Conservation (phyloP, 768 basidiomycete genomes). For the Leucosporidium creatinivorum region DNA sequence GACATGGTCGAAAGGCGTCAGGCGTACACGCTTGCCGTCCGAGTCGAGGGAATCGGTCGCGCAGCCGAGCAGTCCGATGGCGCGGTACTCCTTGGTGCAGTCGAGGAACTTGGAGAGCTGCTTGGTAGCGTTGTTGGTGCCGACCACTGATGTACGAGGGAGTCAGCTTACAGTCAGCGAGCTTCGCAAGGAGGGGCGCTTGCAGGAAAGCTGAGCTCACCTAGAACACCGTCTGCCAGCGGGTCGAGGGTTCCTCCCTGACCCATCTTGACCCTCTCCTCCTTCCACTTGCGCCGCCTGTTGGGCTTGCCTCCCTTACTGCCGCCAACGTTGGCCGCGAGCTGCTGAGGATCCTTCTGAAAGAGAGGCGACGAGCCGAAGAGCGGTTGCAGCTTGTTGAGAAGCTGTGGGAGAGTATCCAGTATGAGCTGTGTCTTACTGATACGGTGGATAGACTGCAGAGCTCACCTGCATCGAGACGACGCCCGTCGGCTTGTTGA, state of each 20-base stretch:
- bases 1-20: conserved; percentile 56
- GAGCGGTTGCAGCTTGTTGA: conserved; percentile 78
- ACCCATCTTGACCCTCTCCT: conserved; percentile 65
- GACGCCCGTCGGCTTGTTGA: conserved; percentile 85
- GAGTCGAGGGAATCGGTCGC: conserved; percentile 93
- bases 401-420: conserved; percentile 44
- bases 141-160: conserved; percentile 57
- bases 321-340: background rate
- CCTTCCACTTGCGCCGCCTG: conserved; percentile 51
- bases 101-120: conserved; percentile 71
- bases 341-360: conserved; percentile 39
- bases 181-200: background rate
- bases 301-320: conserved; percentile 19
- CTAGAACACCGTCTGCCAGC: conserved; percentile 87
- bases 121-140: conserved; percentile 84
- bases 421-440: background rate
- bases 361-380: conserved; percentile 71
- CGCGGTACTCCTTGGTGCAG: conserved; percentile 88
- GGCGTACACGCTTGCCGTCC: conserved; percentile 66
- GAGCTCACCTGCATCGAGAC: conserved; percentile 62
- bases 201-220: conserved; percentile 45
- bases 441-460: background rate
- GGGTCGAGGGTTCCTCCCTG: conserved; percentile 96
- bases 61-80: conserved; percentile 83
- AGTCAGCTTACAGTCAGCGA: background rate